Evolutionary conservation across 495 filamentous ascomycete genomes (phyloP), one percentile per base, ranked within the genome.

Genomic region (Aspergillus funiculosus): DNA sequence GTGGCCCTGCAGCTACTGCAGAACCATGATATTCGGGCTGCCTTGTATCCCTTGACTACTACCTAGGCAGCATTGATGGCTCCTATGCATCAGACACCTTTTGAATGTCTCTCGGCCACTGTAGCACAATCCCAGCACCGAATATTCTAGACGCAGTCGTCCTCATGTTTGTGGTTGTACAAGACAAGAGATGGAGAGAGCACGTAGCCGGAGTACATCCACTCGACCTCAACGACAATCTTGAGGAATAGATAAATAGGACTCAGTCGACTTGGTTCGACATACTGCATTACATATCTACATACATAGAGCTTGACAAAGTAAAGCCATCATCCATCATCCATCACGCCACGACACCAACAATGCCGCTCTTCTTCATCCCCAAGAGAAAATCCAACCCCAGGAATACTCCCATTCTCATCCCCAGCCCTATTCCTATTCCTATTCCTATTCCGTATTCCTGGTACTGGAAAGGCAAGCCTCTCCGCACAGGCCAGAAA

Each of bases 401-500:
- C n/a, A n/a, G n/a, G n/a, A n/a, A n/a, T n/a, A n/a, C n/a, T n/a
- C n/a, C n/a, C n/a, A n/a, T n/a, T n/a, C n/a, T n/a, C n/a, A n/a
- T n/a, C n/a, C n/a, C n/a, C n/a, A n/a, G n/a, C n/a, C n/a, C n/a
- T n/a, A n/a, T n/a, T n/a, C n/a, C n/a, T n/a, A n/a, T n/a, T n/a
- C n/a, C n/a, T n/a, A n/a, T n/a, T n/a, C n/a, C n/a, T n/a, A 46
- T 58, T 15, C 51, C 53, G 13, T 54, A 38, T 43, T 20, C 30
- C 32, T 57, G 54, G 52, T 61, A 57, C 45, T 61, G 52, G 56
- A 25, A 46, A 15, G 56, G 56, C 39, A 54, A 59, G 28, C 31
- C 58, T 13, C 40, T 59, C 24, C 52, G 45, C 18, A 38, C 32
- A 48, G 52, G 48, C n/a, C 25, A 44, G 20, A 45, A 39, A 11